Evolutionary conservation across 2,329 filamentous ascomycete species (phyloP).

Genomic region (Raffaelea albimanens): DNA sequence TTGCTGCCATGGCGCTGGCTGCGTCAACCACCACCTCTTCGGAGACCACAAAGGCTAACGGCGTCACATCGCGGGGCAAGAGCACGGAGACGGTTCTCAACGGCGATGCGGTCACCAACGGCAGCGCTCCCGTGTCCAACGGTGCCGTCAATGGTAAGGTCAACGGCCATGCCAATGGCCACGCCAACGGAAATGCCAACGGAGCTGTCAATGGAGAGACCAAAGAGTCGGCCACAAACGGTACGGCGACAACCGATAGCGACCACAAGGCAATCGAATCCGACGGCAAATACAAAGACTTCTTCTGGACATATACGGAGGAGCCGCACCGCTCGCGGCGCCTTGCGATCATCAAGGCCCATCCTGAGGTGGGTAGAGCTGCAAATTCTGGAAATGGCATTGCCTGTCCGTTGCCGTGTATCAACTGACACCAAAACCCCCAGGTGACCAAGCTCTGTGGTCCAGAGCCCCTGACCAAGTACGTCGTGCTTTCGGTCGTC

Average conservation of each 20-base stretch:
- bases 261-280: conserved; percentile 26
- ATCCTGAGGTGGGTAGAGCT: conserved; percentile 64
- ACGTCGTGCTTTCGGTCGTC: conserved; percentile 77
- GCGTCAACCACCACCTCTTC: background rate
- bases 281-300: conserved; percentile 43
- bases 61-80: background rate
- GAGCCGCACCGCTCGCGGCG: conserved; percentile 89
- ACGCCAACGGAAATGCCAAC: background rate
- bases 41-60: background rate
- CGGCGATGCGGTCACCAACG: background rate
- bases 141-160: background rate
- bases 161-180: background rate
- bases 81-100: background rate
- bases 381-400: background rate
- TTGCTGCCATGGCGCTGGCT: background rate
- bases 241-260: conserved; percentile 5
- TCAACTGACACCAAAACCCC: conserved; percentile 3
- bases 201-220: background rate
- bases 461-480: conserved; percentile 92
- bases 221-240: background rate
- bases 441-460: conserved; percentile 96
- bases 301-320: conserved; percentile 99
- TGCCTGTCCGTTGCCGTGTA: background rate
- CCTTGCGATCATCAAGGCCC: conserved; percentile 93
- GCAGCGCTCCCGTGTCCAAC: background rate